These are phyloP conservation scores for Penicillium rolfsii DNA, from an alignment of 2,329 filamentous ascomycete species.

Conservation along the genomic window DNA sequence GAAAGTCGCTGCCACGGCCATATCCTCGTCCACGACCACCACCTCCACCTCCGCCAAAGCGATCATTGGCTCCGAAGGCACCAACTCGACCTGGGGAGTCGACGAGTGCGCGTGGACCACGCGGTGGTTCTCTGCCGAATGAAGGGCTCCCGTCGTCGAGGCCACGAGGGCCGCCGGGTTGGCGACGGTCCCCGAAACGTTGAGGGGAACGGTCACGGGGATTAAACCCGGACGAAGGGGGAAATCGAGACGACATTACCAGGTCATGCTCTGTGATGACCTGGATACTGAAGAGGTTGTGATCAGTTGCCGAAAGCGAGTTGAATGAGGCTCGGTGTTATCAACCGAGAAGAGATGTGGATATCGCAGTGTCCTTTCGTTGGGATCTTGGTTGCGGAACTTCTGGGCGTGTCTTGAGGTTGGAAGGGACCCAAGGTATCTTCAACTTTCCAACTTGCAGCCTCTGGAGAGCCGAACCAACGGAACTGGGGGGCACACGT, in stretches of 20 bases:
- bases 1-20: slow-evolving; percentile 61
- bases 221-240: slow-evolving; percentile 64
- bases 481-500: slow-evolving; percentile 14
- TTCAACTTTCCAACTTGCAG: slow-evolving; percentile 5
- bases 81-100: slow-evolving; percentile 64
- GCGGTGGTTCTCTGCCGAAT: slow-evolving; percentile 70
- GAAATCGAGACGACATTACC: slow-evolving; percentile 63
- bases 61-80: slow-evolving; percentile 12
- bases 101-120: slow-evolving; percentile 78
- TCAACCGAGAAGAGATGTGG: not conserved
- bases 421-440: slow-evolving; percentile 12
- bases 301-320: not conserved
- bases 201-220: slow-evolving; percentile 71
- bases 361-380: not conserved
- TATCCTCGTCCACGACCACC: slow-evolving; percentile 51
- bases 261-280: slow-evolving; percentile 42
- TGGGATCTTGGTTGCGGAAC: not conserved
- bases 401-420: not conserved
- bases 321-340: not conserved
- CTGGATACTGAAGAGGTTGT: slow-evolving; percentile 10
- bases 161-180: slow-evolving; percentile 53
- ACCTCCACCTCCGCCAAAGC: slow-evolving; percentile 23
- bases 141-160: slow-evolving; percentile 62
- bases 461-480: slow-evolving; percentile 8
- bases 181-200: slow-evolving; percentile 71